Conservation (phyloP, 176 grass and related monocot genomes). For the Paspalum notatum region DNA sequence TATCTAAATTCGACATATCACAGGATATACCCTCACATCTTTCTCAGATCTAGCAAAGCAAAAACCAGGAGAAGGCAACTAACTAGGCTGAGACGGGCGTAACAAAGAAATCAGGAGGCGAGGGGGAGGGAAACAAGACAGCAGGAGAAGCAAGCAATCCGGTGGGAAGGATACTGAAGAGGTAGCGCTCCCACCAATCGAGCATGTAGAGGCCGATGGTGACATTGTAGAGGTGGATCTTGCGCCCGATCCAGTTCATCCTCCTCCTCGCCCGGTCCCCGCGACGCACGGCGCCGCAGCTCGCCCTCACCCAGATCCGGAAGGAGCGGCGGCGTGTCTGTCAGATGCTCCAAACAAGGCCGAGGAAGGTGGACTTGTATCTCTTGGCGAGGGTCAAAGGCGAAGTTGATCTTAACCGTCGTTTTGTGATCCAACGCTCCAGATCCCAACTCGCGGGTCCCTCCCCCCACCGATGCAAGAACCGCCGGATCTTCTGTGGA, state of each 20-base stretch:
- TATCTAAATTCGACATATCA: constrained; percentile 23
- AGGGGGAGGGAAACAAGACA: not conserved
- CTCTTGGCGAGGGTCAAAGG: too few species aligned
- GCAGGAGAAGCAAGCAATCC: constrained; percentile 1
- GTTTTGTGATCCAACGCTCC: constrained; percentile 8
- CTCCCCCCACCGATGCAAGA: not conserved
- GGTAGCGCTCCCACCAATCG: constrained; percentile 96
- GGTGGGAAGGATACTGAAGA: constrained; percentile 81
- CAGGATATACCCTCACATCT: not conserved
- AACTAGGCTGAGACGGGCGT: not conserved
- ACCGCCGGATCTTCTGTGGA: not conserved
- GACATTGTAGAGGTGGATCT: constrained; percentile 92
- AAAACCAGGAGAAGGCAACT: not conserved
- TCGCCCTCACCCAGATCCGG: constrained; percentile 44
- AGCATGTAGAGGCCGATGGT: constrained; percentile 92
- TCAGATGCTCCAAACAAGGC: not conserved
- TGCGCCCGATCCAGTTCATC: constrained; percentile 87
- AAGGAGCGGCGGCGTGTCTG: not conserved
- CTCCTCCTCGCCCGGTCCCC: not conserved
- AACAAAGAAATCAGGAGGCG: not conserved
- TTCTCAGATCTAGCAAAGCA: constrained; percentile 28
- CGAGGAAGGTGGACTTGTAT: not conserved
- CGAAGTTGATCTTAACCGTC: not conserved
- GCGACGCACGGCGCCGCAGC: constrained; percentile 17
- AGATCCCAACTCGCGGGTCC: not conserved